These are phyloP conservation scores for Hansenula lynferdii DNA, from an alignment of 1,139 yeast species.

Conservation along the genomic window DNA sequence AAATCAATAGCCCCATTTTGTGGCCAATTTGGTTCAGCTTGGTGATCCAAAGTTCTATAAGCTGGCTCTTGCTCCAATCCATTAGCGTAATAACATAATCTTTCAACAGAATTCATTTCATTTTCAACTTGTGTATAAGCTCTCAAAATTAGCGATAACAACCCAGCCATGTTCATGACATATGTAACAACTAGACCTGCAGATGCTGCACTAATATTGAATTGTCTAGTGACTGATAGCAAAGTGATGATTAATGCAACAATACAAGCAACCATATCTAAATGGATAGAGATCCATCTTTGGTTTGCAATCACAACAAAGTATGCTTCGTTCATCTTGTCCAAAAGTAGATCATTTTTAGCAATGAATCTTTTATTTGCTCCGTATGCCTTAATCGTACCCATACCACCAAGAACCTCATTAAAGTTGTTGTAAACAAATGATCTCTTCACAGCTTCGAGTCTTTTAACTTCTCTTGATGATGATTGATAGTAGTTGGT, in stretches of 20 bases:
- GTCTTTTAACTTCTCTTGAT: conserved; percentile 57
- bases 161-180: conserved; percentile 45
- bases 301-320: conserved; percentile 49
- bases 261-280: conserved; percentile 39
- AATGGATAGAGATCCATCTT: conserved; percentile 54
- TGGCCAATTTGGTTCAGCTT: conserved; percentile 54
- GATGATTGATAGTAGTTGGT: conserved; percentile 52
- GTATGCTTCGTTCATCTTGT: conserved; percentile 54
- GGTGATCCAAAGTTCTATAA: conserved; percentile 38
- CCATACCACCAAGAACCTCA: conserved; percentile 53
- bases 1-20: conserved; percentile 44
- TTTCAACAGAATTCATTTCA: conserved; percentile 76
- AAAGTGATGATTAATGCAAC: conserved; percentile 43
- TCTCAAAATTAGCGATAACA: conserved; percentile 43
- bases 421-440: conserved; percentile 58
- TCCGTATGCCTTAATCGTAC: conserved; percentile 49
- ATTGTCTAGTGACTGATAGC: conserved; percentile 59
- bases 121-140: conserved; percentile 62
- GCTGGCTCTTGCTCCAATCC: conserved; percentile 60
- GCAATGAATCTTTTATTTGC: conserved; percentile 32
- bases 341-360: conserved; percentile 36
- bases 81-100: conserved; percentile 64
- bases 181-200: conserved; percentile 69
- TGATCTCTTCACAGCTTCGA: conserved; percentile 60
- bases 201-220: conserved; percentile 57